Evolutionary conservation across 352 stramenopile genomes (phyloP), one percentile per base, ranked within the genome.

Genomic region (Pythium oligandrum): DNA sequence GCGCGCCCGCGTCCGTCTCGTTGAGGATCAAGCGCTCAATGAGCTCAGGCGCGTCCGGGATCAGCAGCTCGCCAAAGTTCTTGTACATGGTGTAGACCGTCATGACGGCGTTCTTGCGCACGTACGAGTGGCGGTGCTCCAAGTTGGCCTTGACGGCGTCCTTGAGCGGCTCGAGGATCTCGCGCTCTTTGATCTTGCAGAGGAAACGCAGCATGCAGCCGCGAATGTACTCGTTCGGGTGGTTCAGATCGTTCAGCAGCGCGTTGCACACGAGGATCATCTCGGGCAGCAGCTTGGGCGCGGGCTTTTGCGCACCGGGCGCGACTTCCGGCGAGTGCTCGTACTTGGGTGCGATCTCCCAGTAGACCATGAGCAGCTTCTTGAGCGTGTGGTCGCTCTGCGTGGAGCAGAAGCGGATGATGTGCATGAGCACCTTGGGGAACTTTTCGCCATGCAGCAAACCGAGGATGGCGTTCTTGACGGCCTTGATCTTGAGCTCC

Each of bases 201-300:
- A 99, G 75, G 63, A 99, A 99, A 30, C 97, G 86, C 48, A 99
- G 81, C 88, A 99, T 99, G 57, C 84, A 98, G 56, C 97, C 98
- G 45, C 97, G 95, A 45, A 99, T 98, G 73, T 97, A 99, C 80
- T 99, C 97, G 71, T 99, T 99, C 44, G 98, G 95, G 75, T 99
- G 97, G 66, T 99, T 99, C 42, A 99, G 70, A 75, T 99, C 97
- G 69, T 99, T 99, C 61, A 98, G 88, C 42, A 99, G 78, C 7
- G 97, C 97, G 63, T 99, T 99, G 71, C 97, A 99, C 7, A 99
- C 88, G 26, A 99, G 75, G 72, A 99, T 99, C 96, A 99, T 99
- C 79, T 99, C 97, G 1, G 96, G 96, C 36, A 99, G 75, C 17
- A 99, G 82, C 73, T 99, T 99, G 31, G 91, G 86, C 31, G 75